A percentile compares a stretch with the other conserved stretches of the same genome.
Evolutionary conservation across 2,329 filamentous ascomycete genomes (phyloP).

Genomic region (Colletotrichum chrysophilum): DNA sequence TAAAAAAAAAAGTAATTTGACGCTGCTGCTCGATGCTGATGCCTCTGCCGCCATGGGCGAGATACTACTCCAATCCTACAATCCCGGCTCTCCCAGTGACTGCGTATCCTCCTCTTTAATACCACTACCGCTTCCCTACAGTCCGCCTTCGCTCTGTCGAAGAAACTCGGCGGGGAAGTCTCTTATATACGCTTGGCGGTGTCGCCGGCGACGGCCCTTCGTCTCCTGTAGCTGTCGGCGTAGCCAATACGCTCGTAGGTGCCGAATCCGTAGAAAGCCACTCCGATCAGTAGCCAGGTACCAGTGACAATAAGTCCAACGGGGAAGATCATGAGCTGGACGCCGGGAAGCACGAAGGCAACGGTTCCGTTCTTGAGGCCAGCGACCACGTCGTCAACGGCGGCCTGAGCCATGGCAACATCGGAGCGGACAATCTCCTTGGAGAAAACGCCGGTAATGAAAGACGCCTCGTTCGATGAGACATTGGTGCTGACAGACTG

Average conservation of each 20-base stretch:
- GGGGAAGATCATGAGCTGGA: constrained; percentile 72
- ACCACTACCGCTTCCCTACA: neutral
- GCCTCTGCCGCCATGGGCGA: neutral
- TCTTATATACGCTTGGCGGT: constrained; percentile 21
- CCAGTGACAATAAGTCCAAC: constrained; percentile 71
- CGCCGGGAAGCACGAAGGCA: constrained; percentile 73
- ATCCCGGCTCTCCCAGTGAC: neutral
- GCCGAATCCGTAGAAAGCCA: constrained; percentile 65
- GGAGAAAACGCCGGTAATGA: constrained; percentile 74
- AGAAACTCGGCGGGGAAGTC: no score
- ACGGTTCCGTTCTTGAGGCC: constrained; percentile 56
- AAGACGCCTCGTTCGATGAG: constrained; percentile 72
- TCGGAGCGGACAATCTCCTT: constrained; percentile 58
- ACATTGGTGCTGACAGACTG: constrained; percentile 65
- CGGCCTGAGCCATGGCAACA: constrained; percentile 51
- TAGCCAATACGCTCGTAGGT: constrained; percentile 71
- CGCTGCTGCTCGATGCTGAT: constrained; percentile 22
- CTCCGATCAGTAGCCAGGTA: constrained; percentile 64
- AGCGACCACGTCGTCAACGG: constrained; percentile 52
- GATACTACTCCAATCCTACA: neutral
- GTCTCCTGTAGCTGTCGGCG: constrained; percentile 65
- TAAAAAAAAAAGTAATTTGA: neutral
- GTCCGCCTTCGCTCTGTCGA: neutral
- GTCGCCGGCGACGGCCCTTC: constrained; percentile 48
- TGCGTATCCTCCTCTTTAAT: neutral